Evolutionary conservation across 495 filamentous ascomycete genomes (phyloP), one percentile per base, ranked within the genome.

Genomic region (Trichoderma orchidacearum): DNA sequence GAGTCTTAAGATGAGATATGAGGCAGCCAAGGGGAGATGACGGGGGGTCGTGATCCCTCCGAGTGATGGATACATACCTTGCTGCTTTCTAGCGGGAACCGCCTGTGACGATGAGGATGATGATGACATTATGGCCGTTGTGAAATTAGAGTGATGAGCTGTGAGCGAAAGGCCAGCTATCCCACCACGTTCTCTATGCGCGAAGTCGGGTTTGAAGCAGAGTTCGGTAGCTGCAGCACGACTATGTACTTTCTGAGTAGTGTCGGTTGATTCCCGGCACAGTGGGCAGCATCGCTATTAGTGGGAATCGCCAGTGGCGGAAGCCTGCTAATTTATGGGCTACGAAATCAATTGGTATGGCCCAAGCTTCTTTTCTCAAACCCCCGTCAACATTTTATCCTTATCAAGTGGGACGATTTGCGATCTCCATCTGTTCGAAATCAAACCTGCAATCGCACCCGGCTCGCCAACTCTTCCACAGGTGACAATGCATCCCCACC

Each of bases 401-500:
- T n/a, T n/a, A n/a, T n/a, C n/a, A n/a, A n/a, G n/a, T n/a, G n/a
- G n/a, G n/a, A n/a, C n/a, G n/a, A n/a, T n/a, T n/a, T n/a, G n/a
- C n/a, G n/a, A n/a, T n/a, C n/a, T n/a, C n/a, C n/a, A n/a, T n/a
- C n/a, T n/a, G n/a, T n/a, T n/a, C n/a, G 38, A 31, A 29, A 13
- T 29, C 5, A 52, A 56, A n/a, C 17, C 51, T 25, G 18, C 28
- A 18, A 41, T 13, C 17, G 12, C 17, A 38, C 28, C n/a, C 8
- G 30, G 7, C 29, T 25, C 28, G 29, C 30, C 32, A 4, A 25
- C 21, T 5, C 25, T 13, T 17, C 34, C 17, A 29, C 18, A 53
- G 56, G 15, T 55, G 67, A 83, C 71, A 51, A 98, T 98, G 93
- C 93, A 98, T 87, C 93, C 93, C 25, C 91, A 95, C 71, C 72